Conservation (phyloP, 2,329 filamentous ascomycete genomes). For the Coniochaeta prunicola region DNA sequence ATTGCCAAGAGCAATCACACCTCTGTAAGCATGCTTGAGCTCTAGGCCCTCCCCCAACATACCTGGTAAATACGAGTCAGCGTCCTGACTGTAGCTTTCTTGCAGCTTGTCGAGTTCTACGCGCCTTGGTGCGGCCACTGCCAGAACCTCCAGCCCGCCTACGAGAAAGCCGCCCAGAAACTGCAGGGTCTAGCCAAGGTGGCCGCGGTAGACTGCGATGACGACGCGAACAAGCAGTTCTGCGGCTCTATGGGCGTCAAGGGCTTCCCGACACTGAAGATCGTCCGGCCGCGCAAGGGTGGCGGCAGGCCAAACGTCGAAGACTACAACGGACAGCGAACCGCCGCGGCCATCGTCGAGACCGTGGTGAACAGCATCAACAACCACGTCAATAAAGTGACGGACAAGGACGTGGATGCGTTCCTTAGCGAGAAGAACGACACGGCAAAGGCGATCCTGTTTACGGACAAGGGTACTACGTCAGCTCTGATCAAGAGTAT, state of each 20-base stretch:
- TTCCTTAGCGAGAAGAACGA: slow-evolving; percentile 65
- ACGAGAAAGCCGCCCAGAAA: slow-evolving; percentile 86
- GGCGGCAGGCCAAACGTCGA: slow-evolving; percentile 71
- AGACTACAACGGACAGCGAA: slow-evolving; percentile 81
- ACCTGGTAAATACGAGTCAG: too few relatives aligned
- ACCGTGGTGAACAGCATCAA: slow-evolving; percentile 81
- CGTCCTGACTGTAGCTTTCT: background rate
- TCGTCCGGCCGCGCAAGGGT: slow-evolving; percentile 73
- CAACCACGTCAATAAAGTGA: slow-evolving; percentile 78
- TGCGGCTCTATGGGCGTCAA: slow-evolving; percentile 82
- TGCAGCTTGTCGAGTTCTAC: slow-evolving; percentile 73
- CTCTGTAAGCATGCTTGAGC: slow-evolving; percentile 52
- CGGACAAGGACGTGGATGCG: slow-evolving; percentile 68
- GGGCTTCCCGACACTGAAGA: slow-evolving; percentile 95
- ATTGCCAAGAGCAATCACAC: slow-evolving; percentile 89
- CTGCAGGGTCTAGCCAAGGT: slow-evolving; percentile 92
- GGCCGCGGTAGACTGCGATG: slow-evolving; percentile 90
- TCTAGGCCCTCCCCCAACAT: background rate
- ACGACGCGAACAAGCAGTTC: slow-evolving; percentile 82
- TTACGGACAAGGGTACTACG: slow-evolving; percentile 87
- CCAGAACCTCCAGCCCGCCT: slow-evolving; percentile 89
- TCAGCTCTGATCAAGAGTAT: slow-evolving; percentile 76
- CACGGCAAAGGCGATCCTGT: slow-evolving; percentile 77
- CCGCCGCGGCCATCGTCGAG: slow-evolving; percentile 81
- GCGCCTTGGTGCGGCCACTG: slow-evolving; percentile 98